Percentiles rank a stretch among this genome's conserved stretches.
phyloP scores from a whole-genome alignment of 129 eudicot genomes.

The Tagetes patula region DNA sequence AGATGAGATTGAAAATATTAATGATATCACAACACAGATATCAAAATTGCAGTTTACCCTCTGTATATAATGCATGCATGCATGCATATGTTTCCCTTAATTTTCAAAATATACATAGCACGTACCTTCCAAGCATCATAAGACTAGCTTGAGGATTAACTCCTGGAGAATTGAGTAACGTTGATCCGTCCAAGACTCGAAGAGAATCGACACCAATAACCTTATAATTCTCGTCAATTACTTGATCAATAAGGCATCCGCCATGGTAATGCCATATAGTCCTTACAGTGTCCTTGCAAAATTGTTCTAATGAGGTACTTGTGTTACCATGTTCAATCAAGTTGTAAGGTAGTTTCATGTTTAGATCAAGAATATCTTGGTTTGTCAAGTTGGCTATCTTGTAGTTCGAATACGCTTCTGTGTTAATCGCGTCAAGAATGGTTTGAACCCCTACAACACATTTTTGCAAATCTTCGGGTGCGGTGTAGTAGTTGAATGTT shows the following conservation, averaged over 20 bases:
- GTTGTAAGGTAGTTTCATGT: constrained; percentile 49
- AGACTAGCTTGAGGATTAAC: constrained; percentile 95
- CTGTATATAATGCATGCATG: too few species aligned
- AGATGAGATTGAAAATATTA: too few species aligned
- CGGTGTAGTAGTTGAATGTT: constrained; percentile 74
- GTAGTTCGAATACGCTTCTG: constrained; percentile 45
- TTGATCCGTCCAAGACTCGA: constrained; percentile 79
- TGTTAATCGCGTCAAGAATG: constrained; percentile 43
- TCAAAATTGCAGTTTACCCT: too few species aligned
- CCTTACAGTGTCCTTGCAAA: constrained; percentile 64
- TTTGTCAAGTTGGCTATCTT: constrained; percentile 32
- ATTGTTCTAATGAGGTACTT: constrained; percentile 52
- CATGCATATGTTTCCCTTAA: too few species aligned
- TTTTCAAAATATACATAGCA: not conserved
- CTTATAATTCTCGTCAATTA: constrained; percentile 66
- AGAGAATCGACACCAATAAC: constrained; percentile 70
- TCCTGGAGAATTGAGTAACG: constrained; percentile 67
- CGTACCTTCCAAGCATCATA: constrained; percentile 84
- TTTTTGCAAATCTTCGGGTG: constrained; percentile 58
- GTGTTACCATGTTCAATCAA: constrained; percentile 51
- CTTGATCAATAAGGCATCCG: constrained; percentile 69
- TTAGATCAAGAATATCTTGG: constrained; percentile 54
- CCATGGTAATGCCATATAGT: constrained; percentile 93
- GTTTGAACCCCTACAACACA: constrained; percentile 58
- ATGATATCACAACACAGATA: too few species aligned